Evolutionary conservation across 2,329 filamentous ascomycete species (phyloP), one percentile per base, ranked within the genome.

Genomic region (Paraphaeosphaeria minitans): DNA sequence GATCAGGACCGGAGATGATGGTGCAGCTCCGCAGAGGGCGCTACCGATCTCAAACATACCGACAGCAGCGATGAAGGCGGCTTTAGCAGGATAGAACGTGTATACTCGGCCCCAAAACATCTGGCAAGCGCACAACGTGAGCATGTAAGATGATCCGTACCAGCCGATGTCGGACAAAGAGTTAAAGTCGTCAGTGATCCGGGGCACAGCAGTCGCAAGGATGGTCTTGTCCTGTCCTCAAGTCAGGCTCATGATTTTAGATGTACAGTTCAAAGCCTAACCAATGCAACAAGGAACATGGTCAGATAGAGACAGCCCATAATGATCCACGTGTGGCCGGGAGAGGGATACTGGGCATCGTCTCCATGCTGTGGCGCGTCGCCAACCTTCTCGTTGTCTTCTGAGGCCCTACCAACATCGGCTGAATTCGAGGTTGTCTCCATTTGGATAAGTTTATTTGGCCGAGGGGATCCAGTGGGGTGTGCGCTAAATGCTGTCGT

Each of bases 91-190:
- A 16, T 37, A 29, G n/a, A 45, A 57, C 5, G 31, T 59, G 66
- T 80, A 82, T 4, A 76, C 59, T 39, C 77, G 75, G 5, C 81
- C 81, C 58, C 75, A 76, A 1, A 76, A 66, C 5, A 78, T 74
- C 54, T 82, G 79, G 53, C 81, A 78, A 12, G 72, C 67, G 21
- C 71, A 75, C 5, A 74, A 61, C 1, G 79, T 80, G 55, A 83
- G 66, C 64, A 82, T 74, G 65, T 79, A 82, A 4, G 77, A 71
- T 9, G 63, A 68, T 5, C 49, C 72, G 53, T 70, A 75, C 70
- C 74, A 72, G 45, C 66, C 61, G 22, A 71, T 63, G 45, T 73
- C 45, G 19, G 60, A 60, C 10, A 75, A 61, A 13, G 60, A 60
- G 10, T 69, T 43, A 57, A 76, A 76, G 13, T 69, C 48, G n/a